Conservation (phyloP, 23 red algal species). For the Pyropia haitanensis region DNA sequence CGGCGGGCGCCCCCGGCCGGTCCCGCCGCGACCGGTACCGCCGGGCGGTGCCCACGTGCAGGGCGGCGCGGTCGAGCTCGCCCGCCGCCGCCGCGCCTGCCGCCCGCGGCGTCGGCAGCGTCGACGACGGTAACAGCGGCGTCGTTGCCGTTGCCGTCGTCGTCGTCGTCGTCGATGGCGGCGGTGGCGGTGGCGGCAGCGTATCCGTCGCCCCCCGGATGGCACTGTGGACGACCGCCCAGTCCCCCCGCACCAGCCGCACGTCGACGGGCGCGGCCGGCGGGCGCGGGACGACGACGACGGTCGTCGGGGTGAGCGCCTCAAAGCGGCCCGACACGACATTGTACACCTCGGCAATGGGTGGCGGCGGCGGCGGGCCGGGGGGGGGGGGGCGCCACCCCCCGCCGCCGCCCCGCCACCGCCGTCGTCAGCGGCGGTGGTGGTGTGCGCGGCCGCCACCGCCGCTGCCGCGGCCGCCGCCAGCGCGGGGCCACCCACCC, state of each 20-base stretch:
- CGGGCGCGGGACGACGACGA: background rate
- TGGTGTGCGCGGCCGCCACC: too few species aligned
- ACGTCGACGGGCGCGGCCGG: background rate
- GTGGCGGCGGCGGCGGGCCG: background rate
- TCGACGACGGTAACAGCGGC: background rate
- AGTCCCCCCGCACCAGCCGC: background rate
- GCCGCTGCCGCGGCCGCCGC: too few species aligned
- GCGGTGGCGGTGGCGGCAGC: background rate
- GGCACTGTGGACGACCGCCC: background rate
- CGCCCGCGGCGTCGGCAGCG: background rate
- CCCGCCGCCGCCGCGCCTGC: background rate
- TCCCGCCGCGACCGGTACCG: background rate
- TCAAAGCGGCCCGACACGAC: background rate
- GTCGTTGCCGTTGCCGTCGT: background rate
- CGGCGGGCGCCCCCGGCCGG: background rate
- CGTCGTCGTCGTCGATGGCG: background rate
- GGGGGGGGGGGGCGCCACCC: too few species aligned
- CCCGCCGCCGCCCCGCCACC: too few species aligned
- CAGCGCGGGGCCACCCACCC: too few species aligned
- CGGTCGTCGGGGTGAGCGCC: background rate
- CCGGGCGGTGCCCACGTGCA: background rate
- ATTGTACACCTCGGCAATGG: background rate
- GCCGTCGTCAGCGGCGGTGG: too few species aligned
- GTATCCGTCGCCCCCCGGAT: background rate
- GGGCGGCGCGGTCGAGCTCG: background rate